Evolutionary conservation across 108 stramenopile genomes (phyloP).

Genomic region (Conticribra guillardii): DNA sequence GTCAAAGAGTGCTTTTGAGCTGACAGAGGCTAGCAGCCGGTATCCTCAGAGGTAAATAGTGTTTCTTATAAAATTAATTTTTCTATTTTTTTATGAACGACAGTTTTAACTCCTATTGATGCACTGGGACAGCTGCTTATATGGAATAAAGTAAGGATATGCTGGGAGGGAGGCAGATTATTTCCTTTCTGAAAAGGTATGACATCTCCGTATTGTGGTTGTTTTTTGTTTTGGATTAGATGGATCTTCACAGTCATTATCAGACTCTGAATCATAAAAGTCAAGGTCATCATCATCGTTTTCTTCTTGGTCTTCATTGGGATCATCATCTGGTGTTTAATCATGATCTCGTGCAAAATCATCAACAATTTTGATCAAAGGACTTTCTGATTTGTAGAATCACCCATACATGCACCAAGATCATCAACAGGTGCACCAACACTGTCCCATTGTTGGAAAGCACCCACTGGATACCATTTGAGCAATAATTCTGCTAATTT

Average conservation of each 20-base stretch:
- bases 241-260: background rate
- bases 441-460: slow-evolving; percentile 26
- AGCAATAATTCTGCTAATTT: slow-evolving; percentile 61
- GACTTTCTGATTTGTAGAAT: slow-evolving; percentile 27
- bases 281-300: slow-evolving; percentile 6
- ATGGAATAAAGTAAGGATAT: too few relatives aligned
- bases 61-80: too few relatives aligned
- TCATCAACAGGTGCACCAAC: slow-evolving; percentile 11
- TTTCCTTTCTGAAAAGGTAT: too few relatives aligned
- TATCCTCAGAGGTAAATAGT: too few relatives aligned
- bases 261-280: slow-evolving; percentile 9
- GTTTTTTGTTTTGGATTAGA: background rate
- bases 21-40: too few relatives aligned
- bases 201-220: slow-evolving; percentile 7
- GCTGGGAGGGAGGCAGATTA: too few relatives aligned
- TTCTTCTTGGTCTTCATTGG: background rate
- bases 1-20: too few relatives aligned
- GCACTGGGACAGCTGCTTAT: too few relatives aligned
- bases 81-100: too few relatives aligned
- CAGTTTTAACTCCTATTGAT: too few relatives aligned
- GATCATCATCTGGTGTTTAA: background rate
- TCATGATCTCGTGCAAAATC: slow-evolving; percentile 38
- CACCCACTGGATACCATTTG: slow-evolving; percentile 36
- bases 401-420: background rate
- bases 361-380: slow-evolving; percentile 41